Percentiles rank a stretch among this genome's conserved stretches.
These are phyloP conservation scores for Stagonosporopsis rhizophila DNA, from an alignment of 2,329 filamentous ascomycete genomes.

Conservation along the genomic window DNA sequence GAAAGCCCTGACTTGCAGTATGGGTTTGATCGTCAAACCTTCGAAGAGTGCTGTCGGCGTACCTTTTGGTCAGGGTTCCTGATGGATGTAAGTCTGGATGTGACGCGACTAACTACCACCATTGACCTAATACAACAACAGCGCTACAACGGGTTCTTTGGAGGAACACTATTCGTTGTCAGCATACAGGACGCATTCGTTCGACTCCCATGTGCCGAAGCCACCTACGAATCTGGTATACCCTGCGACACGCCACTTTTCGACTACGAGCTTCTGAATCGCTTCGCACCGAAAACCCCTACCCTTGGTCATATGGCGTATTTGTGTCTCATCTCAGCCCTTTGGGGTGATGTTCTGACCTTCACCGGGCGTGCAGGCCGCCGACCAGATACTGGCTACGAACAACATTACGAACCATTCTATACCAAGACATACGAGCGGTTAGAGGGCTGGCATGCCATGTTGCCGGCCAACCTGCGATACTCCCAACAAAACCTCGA, in stretches of 20 bases:
- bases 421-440: conserved; percentile 60
- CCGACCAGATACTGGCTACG: conserved; percentile 53
- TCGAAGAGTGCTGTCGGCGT: conserved; percentile 71
- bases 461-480: conserved; percentile 62
- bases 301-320: conserved; percentile 63
- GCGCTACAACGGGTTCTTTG: conserved; percentile 66
- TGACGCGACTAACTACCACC: conserved; percentile 40
- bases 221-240: conserved; percentile 67
- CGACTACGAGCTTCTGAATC: conserved; percentile 58
- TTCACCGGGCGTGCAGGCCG: conserved; percentile 63
- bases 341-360: conserved; percentile 71
- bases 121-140: conserved; percentile 44
- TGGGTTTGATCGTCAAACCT: conserved; percentile 63
- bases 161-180: conserved; percentile 61
- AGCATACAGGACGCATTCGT: conserved; percentile 71
- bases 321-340: conserved; percentile 66
- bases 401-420: conserved; percentile 58
- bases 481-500: conserved; percentile 66
- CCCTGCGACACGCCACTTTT: conserved; percentile 67
- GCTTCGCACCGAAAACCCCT: conserved; percentile 40
- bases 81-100: conserved; percentile 64
- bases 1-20: conserved; percentile 61
- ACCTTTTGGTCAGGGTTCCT: conserved; percentile 77
- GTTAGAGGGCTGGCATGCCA: conserved; percentile 65
- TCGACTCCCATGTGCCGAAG: conserved; percentile 68